Evolutionary conservation across 1,284 basidiomycete species (phyloP).

Genomic region (Anthracocystis walkeri): DNA sequence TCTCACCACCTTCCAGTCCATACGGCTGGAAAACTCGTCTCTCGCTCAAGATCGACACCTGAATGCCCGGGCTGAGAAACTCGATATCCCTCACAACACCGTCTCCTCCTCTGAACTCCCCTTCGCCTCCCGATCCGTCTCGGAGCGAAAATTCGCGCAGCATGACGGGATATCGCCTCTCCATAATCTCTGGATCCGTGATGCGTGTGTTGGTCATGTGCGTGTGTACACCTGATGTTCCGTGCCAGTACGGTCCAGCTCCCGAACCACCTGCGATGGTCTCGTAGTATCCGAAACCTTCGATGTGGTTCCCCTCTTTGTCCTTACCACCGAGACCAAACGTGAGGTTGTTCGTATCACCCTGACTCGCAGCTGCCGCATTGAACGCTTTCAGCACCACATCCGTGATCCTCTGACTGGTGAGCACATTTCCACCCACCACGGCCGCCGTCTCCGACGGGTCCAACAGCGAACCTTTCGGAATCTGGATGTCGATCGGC

Average conservation of each 20-base stretch:
- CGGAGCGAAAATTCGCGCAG: conserved; percentile 84
- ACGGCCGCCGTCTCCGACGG: conserved; percentile 85
- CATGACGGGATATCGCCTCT: conserved; percentile 88
- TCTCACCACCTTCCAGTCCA: conserved; percentile 85
- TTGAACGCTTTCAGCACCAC: conserved; percentile 93
- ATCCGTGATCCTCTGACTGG: conserved; percentile 92
- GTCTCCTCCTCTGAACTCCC: conserved; percentile 84
- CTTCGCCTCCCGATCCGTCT: conserved; percentile 80
- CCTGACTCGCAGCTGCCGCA: conserved; percentile 91
- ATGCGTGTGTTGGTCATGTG: conserved; percentile 90
- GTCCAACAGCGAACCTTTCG: conserved; percentile 81
- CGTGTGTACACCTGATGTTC: conserved; percentile 71
- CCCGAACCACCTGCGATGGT: conserved; percentile 92
- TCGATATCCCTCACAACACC: conserved; percentile 89
- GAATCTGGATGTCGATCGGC: conserved; percentile 79
- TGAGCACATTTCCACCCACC: conserved; percentile 92
- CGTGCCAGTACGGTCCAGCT: conserved; percentile 89
- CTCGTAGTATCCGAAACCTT: conserved; percentile 97
- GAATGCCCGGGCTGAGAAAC: conserved; percentile 80
- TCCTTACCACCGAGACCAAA: conserved; percentile 90
- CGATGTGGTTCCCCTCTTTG: conserved; percentile 78
- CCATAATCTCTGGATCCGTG: conserved; percentile 87
- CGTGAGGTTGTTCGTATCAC: conserved; percentile 87
- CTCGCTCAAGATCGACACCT: conserved; percentile 88
- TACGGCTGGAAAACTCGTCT: conserved; percentile 89